Evolutionary conservation across 441 rosid species (phyloP).

Genomic region (Bruguiera hainesii): DNA sequence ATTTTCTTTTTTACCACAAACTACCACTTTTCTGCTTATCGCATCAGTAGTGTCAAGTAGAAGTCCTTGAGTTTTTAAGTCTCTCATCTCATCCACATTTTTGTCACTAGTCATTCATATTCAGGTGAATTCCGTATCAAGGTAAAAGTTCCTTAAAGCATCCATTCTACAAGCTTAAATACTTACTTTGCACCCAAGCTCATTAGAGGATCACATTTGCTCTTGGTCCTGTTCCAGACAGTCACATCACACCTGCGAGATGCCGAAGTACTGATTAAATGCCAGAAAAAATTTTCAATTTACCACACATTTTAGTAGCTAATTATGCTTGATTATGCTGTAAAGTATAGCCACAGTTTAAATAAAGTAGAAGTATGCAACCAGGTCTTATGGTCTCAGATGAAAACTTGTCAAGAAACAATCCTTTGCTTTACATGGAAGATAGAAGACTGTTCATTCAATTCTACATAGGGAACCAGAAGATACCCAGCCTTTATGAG

Average conservation of each 20-base stretch:
- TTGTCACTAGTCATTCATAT: not conserved
- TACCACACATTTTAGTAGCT: not conserved
- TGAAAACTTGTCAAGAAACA: not conserved
- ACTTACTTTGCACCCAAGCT: conserved; percentile 87
- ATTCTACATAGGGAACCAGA: conserved; percentile 6
- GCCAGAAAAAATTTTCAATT: not conserved
- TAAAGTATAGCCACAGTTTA: not conserved
- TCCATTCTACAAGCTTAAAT: not conserved
- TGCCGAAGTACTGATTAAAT: conserved; percentile 13
- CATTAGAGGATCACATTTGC: conserved; percentile 86
- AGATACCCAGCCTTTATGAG: conserved; percentile 84
- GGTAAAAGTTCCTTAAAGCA: not conserved
- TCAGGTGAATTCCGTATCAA: not conserved
- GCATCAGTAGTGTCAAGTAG: not conserved
- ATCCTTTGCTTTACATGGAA: not conserved
- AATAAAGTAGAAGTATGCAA: not conserved
- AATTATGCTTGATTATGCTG: not conserved
- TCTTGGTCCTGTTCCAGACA: conserved; percentile 86
- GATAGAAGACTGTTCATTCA: not conserved
- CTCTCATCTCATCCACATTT: not conserved
- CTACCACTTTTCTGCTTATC: not conserved
- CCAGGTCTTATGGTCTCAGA: not conserved
- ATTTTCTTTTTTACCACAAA: not conserved
- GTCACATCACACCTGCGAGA: conserved; percentile 70
- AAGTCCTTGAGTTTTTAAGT: not conserved